Base-by-base conservation (phyloP, 208 protist species). In the Sergeia podlipaevii region DNA sequence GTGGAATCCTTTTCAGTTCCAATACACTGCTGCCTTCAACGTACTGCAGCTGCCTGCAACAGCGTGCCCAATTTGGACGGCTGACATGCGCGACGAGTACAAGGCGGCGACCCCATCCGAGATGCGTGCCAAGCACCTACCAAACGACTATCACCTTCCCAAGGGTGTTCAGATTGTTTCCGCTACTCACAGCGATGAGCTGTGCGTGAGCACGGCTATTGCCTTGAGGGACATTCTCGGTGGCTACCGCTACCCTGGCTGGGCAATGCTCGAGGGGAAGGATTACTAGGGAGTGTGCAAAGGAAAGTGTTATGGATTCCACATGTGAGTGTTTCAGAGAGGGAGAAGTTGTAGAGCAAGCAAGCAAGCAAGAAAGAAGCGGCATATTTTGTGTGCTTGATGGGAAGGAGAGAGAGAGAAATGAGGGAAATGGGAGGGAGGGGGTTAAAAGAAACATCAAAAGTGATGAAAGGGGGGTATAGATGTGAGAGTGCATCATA, bases 21-120 rank as follows among this genome's bases (percentile, higher is more conserved):
- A 89, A 59, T 94, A 94, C 78, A 88, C 82, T 21, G 86, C 86
- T 1, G 78, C 72, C 39, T 94, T 94, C 62, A 94, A 94, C 47
- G 82, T 88, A 34, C 63, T 91, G 55, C 86, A 85, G 63, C 70
- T 90, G 55, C 86, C 86, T 2, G 77, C 75, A 27, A 89, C 77
- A 27, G 78, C 77, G 3, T 80, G 75, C 47, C 86, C 86, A 0
- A 65, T 91, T 7, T 94, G 86, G 83, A 52, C 45, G 11, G 54
- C 54, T n/a, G 65, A 76, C 6, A 41, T 78, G 24, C 64, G 52
- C 29, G 33, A 23, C 15, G 51, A 49, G 26, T 42, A 38, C 4
- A 67, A 17, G 10, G 52, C 65, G 1, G 45, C 50, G 4, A 85
- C 73, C 17, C 28, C 33, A 7, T 47, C 46, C 6, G 56, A 60